Evolutionary conservation across 441 rosid species (phyloP), one percentile per base, ranked within the genome.

Genomic region (Mallotus repandus): DNA sequence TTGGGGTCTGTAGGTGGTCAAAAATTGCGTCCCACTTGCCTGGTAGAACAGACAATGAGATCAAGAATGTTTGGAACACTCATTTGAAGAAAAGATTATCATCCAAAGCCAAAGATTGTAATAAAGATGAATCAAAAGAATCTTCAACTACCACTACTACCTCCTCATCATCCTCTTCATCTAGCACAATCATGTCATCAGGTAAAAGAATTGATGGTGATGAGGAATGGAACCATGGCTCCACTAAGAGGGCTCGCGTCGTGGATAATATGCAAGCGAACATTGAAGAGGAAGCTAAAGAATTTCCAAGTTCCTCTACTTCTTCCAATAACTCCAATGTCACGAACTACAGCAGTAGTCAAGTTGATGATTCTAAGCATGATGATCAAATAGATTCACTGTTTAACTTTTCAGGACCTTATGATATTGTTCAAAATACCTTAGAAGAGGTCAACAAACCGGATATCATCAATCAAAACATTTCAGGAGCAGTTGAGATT

Each of bases 31-130:
- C 94, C 0, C 89, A 86, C 64, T 74, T 91, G 10, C 89, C 92
- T 0, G 98, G 98, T 46, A 81, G 97, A 64, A 94, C 98, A 0
- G 98, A 94, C 68, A 94, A 94, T 60, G 98, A 94, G 78, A 89
- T 91, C 68, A 93, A 93, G 83, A 93, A 93, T 71, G 88, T 89
- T 46, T 91, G 97, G 97, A 91, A 94, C 74, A 91, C 97, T 48
- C 92, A 91, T 76, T 79, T 94, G 74, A 94, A 92, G 86, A 94
- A 94, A 85, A 94, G 68, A 68, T 50, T 85, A 22, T 15, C 73
- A n/a, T 12, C 4, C 9, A 59, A 74, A 56, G 65, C 48, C 1
- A 10, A 21, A 12, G 11, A 14, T 59, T 62, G 63, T 5, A 9
- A 80, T 7, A 48, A 18, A 6, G 68, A 77, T 14, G 67, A 75